Percentiles rank a stretch among this genome's conserved stretches.
These are phyloP conservation scores for Cercospora sp. DNA, from an alignment of 2,329 filamentous ascomycete species.

Conservation along the genomic window DNA sequence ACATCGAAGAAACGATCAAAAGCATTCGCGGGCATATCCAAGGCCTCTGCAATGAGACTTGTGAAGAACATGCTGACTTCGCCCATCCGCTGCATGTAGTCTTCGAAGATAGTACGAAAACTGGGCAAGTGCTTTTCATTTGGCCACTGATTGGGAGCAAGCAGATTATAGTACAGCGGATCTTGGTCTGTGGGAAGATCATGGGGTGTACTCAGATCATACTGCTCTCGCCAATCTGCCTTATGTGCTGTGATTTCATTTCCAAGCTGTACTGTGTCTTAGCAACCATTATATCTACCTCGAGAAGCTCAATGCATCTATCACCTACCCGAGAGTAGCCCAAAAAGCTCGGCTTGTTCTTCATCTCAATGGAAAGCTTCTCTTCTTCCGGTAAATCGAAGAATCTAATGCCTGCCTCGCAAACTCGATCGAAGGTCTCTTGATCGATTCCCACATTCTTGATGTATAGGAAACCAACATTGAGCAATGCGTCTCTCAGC, in stretches of 20 bases:
- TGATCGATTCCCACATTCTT: slow-evolving; percentile 74
- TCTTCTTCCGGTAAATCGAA: slow-evolving; percentile 75
- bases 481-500: slow-evolving; percentile 73
- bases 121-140: slow-evolving; percentile 60
- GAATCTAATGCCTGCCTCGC: slow-evolving; percentile 68
- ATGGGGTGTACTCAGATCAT: slow-evolving; percentile 82
- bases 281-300: not conserved
- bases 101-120: slow-evolving; percentile 68
- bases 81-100: slow-evolving; percentile 78
- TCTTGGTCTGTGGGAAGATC: slow-evolving; percentile 61
- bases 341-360: slow-evolving; percentile 46
- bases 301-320: not conserved
- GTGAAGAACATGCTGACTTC: slow-evolving; percentile 72
- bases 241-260: slow-evolving; percentile 69
- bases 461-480: slow-evolving; percentile 87
- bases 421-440: slow-evolving; percentile 64
- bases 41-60: slow-evolving; percentile 78
- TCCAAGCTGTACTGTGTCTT: slow-evolving; percentile 34
- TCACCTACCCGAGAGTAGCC: slow-evolving; percentile 19
- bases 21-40: slow-evolving; percentile 66
- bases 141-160: slow-evolving; percentile 80
- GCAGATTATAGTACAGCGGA: slow-evolving; percentile 72
- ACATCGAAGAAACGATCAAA: slow-evolving; percentile 78
- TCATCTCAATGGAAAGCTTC: slow-evolving; percentile 64
- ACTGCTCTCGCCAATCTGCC: slow-evolving; percentile 80